phyloP scores from a whole-genome alignment of 352 stramenopile species.

The Poterioochromonas sp. region DNA sequence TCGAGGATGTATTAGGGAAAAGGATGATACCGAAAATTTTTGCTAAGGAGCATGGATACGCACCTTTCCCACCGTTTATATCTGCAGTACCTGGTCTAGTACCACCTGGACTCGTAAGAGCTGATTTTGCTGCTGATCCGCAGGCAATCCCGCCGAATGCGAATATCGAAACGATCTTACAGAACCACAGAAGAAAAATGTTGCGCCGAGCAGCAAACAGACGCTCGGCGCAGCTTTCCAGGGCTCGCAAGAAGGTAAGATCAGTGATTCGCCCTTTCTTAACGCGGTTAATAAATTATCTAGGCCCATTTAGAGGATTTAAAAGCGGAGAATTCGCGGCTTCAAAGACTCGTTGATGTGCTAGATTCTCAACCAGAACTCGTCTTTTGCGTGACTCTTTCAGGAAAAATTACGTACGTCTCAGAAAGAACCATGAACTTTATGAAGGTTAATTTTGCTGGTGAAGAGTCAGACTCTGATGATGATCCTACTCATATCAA shows the following conservation, averaged over 20 bases:
- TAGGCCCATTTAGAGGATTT: constrained; percentile 26
- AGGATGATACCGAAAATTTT: constrained; percentile 8
- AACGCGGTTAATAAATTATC: no score
- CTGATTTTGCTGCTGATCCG: background rate
- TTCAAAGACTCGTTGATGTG: constrained; percentile 19
- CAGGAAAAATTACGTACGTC: constrained; percentile 3
- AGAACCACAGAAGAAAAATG: constrained; percentile 14
- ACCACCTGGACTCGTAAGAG: background rate
- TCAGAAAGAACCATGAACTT: constrained; percentile 18
- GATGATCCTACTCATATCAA: background rate
- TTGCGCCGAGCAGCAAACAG: constrained; percentile 15
- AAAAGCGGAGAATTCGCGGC: background rate
- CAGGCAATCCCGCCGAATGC: background rate
- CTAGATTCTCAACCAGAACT: constrained; percentile 22
- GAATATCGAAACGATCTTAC: constrained; percentile 2
- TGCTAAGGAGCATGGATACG: background rate
- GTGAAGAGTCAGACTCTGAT: background rate
- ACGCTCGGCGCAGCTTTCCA: background rate
- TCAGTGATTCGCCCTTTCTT: no score
- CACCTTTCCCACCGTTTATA: background rate
- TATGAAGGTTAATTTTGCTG: constrained; percentile 13
- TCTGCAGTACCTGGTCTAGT: background rate
- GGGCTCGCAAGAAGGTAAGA: constrained; percentile 21
- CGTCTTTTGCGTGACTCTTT: constrained; percentile 6
- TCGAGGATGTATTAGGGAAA: no score